phyloP scores from a whole-genome alignment of 768 basidiomycete species.

The Rhodotorula taiwanensis region DNA sequence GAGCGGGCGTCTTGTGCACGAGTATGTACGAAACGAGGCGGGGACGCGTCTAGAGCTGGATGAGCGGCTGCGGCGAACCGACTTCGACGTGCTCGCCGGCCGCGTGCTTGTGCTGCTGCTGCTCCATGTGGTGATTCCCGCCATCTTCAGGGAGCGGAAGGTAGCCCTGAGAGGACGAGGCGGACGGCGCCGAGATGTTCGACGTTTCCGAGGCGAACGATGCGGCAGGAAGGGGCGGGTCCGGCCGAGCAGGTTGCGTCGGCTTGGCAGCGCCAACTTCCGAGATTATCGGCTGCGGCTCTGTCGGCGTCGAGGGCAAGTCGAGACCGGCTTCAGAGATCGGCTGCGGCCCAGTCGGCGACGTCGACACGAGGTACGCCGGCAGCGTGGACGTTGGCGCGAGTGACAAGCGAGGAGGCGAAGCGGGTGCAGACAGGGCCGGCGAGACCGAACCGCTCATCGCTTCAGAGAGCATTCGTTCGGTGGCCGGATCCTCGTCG shows the following conservation, averaged over 20 bases:
- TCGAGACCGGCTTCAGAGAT: background rate
- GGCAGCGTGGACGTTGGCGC: background rate
- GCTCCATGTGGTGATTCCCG: conserved; percentile 1
- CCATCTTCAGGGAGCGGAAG: conserved; percentile 19
- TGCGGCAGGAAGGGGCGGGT: background rate
- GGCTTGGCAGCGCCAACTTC: no score
- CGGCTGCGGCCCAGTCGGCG: background rate
- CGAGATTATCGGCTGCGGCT: no score
- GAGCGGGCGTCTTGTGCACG: background rate
- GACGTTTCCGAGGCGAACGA: conserved; percentile 7
- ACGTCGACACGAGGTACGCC: background rate
- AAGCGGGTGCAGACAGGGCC: background rate
- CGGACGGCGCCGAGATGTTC: background rate
- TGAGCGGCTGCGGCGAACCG: background rate
- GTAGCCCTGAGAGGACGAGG: conserved; percentile 17
- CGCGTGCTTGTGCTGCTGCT: background rate
- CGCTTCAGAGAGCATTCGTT: conserved; percentile 23
- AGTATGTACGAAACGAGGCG: background rate
- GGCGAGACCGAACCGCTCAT: conserved; percentile 5
- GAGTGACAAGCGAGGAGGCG: background rate
- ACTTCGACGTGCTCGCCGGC: background rate
- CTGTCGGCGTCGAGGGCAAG: conserved; percentile 1
- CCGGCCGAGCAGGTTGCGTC: no score
- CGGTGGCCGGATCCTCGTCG: no score
- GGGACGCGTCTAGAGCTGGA: conserved; percentile 1